Evolutionary conservation across 495 filamentous ascomycete species (phyloP).

Genomic region (Aspergillus diversus): DNA sequence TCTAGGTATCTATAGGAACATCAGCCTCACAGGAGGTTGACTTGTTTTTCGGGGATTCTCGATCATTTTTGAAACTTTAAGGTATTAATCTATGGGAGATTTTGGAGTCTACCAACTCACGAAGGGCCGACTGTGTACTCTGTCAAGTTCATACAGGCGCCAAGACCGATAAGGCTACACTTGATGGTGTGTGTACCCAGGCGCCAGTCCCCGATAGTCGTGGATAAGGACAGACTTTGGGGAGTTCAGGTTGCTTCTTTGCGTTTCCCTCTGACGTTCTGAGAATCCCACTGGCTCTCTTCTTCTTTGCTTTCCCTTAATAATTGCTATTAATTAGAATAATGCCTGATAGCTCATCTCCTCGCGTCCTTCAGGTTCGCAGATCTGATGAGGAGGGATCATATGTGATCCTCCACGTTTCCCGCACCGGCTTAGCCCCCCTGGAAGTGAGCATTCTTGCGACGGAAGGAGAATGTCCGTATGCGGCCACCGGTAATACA

Average conservation of each 20-base stretch:
- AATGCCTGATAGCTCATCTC: slow-evolving; percentile 16
- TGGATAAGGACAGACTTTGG: neutral
- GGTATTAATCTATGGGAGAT: too few relatives aligned
- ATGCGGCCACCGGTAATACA: slow-evolving; percentile 55
- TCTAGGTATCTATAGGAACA: neutral
- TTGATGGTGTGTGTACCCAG: neutral
- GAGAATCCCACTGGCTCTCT: too few relatives aligned
- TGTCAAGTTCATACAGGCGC: neutral
- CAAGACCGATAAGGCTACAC: slow-evolving; percentile 6
- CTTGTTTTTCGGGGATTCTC: neutral
- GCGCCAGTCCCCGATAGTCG: neutral
- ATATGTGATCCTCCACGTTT: slow-evolving; percentile 63
- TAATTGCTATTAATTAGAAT: neutral
- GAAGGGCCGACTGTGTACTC: too few relatives aligned
- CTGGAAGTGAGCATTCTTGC: slow-evolving; percentile 67
- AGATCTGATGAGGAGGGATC: slow-evolving; percentile 55
- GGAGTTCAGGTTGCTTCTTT: neutral
- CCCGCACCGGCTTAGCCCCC: slow-evolving; percentile 43
- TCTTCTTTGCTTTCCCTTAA: too few relatives aligned
- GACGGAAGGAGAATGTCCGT: slow-evolving; percentile 70
- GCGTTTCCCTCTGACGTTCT: neutral
- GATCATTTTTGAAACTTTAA: too few relatives aligned
- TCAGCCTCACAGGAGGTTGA: neutral
- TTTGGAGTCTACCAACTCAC: too few relatives aligned
- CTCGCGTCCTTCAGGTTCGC: slow-evolving; percentile 56